Percentiles rank a stretch among this genome's conserved stretches.
phyloP scores from a whole-genome alignment of 1,284 basidiomycete species.

The Leucoagaricus sp. region DNA sequence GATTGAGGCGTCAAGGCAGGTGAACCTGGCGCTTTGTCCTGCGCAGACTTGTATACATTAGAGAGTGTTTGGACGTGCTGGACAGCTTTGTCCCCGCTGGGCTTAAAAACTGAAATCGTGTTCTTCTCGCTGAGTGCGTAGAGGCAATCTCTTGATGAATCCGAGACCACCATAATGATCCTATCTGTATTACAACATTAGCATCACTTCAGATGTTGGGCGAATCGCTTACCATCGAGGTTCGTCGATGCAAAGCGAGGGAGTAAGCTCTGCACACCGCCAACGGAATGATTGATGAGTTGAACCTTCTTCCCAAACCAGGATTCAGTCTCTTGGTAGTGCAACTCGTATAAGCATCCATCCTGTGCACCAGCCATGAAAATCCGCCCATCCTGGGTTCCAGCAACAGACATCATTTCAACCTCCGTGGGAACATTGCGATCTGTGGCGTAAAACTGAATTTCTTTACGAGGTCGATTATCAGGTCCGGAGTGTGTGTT shows the following conservation, averaged over 20 bases:
- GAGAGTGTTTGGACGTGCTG: conserved; percentile 69
- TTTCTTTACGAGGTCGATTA: conserved; percentile 59
- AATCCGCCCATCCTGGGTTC: conserved; percentile 83
- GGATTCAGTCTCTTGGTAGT: conserved; percentile 89
- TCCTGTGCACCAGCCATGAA: conserved; percentile 90
- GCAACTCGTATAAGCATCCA: conserved; percentile 90
- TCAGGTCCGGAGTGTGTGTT: conserved; percentile 47
- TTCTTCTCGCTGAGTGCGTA: conserved; percentile 76
- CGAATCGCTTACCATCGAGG: conserved; percentile 53
- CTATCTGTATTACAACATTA: conserved; percentile 50
- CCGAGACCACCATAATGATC: conserved; percentile 67
- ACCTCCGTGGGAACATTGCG: conserved; percentile 79
- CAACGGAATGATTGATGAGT: conserved; percentile 80
- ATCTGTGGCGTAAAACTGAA: conserved; percentile 92
- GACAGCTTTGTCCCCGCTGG: conserved; percentile 60
- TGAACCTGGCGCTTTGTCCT: conserved; percentile 75
- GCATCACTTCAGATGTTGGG: not conserved
- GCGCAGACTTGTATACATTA: conserved; percentile 68
- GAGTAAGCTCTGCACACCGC: conserved; percentile 73
- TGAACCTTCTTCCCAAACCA: conserved; percentile 91
- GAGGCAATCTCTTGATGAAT: conserved; percentile 65
- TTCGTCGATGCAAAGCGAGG: conserved; percentile 63
- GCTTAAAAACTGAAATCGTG: conserved; percentile 68
- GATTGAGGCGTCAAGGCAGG: conserved; percentile 67
- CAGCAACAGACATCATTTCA: conserved; percentile 82